A percentile compares a stretch with the other conserved stretches of the same genome.
These are phyloP conservation scores for Microthlaspi erraticum DNA, from an alignment of 345 rosid species.

Conservation along the genomic window DNA sequence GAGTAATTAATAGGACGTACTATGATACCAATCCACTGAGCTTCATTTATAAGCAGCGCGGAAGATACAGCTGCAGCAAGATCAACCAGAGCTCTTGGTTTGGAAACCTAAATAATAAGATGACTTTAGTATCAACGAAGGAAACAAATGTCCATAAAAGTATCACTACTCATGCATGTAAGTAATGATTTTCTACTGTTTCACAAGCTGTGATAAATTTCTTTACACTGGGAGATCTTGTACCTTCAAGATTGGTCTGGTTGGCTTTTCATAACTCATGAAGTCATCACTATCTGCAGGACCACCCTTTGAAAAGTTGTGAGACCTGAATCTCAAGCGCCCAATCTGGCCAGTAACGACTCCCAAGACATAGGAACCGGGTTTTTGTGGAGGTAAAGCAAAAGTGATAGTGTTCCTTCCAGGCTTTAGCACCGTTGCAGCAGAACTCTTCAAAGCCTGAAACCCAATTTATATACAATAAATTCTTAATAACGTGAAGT, in stretches of 20 bases:
- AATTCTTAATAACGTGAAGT: constrained; percentile 5
- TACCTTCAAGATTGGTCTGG: constrained; percentile 92
- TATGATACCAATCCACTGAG: constrained; percentile 89
- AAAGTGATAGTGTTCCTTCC: constrained; percentile 75
- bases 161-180: constrained; percentile 31
- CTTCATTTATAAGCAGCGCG: constrained; percentile 85
- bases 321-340: constrained; percentile 89
- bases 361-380: constrained; percentile 94
- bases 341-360: constrained; percentile 97
- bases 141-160: constrained; percentile 26
- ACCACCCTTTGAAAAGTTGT: constrained; percentile 92
- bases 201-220: constrained; percentile 13
- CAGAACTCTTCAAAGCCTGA: constrained; percentile 81
- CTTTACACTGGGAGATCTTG: constrained; percentile 30
- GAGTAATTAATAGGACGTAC: constrained; percentile 83
- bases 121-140: constrained; percentile 37
- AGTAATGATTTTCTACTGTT: constrained; percentile 8
- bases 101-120: constrained; percentile 64
- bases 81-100: constrained; percentile 96
- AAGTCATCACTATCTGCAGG: constrained; percentile 97
- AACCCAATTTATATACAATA: constrained; percentile 42
- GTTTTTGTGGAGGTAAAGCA: constrained; percentile 86
- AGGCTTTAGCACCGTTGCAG: constrained; percentile 73
- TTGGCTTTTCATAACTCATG: constrained; percentile 96
- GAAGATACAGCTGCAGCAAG: constrained; percentile 87